Base-by-base conservation (phyloP, 306 rosid species). In the Acacia melanoxylon region DNA sequence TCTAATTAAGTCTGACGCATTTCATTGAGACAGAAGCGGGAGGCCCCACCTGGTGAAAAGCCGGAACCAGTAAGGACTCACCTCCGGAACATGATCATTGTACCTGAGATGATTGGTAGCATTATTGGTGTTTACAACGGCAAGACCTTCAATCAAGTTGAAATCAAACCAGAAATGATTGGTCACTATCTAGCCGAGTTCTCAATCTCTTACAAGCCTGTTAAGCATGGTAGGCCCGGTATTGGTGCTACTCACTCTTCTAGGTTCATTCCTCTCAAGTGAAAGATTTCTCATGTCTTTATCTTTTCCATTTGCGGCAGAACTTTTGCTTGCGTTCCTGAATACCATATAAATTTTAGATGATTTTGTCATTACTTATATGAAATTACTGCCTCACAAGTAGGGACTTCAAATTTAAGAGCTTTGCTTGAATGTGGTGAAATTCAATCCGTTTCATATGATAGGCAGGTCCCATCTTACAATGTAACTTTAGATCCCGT, bases 201-300 rank as follows among this genome's bases (percentile, higher is more conserved):
- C 77, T 83, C 83, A 35, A 74, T 69, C 49, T 33, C 46, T 68
- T 75, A 61, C 61, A 80, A 80, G 81, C 84, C 78, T 0, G 84
- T 75, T 63, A 78, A 73, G 83, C 85, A 82, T 22, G 78, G 78
- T 20, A 79, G 85, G 80, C 85, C 81, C 0, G 87, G 84, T 62
- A 61, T 84, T 25, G 75, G 81, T 75, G 85, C 87, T 27, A 75
- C 83, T 71, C 82, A 85, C 67, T 74, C 81, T 2, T 77, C 70
- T 1, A 74, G 85, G 81, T 85, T 77, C 72, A 82, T 82, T 56
- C 85, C 85, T 68, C 85, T 82, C 40, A 82, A 82, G 81, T 82
- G 81, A 82, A 74, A 76, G 61, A 56, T 66, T 68, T 68, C 52
- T 6, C 42, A n/a, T 5, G 54, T 61, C 58, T 12, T 44, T 19